Base-by-base conservation (phyloP, 768 basidiomycete genomes). In the Lentinula edodes region DNA sequence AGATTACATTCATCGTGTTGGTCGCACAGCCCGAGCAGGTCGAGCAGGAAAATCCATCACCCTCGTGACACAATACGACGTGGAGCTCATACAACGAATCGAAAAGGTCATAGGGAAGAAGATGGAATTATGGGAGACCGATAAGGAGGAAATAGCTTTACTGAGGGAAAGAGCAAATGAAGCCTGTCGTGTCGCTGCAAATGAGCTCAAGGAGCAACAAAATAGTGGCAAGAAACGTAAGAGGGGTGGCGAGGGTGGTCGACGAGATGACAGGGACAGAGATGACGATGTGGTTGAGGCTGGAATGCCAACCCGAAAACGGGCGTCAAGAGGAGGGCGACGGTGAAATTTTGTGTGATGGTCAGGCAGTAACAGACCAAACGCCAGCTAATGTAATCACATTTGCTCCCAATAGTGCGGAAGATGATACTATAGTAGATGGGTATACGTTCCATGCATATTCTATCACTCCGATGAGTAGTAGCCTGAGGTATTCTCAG, bases 1-100 rank as follows among this genome's bases (percentile, higher is more conserved):
- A 78, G 97, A 98, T 73, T 99, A 99, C 74, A 97, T 99, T 54
- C 97, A 99, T 71, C 87, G 97, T 48, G 97, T 99, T 9, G 97
- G 97, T 42, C 86, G 97, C 61, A 99, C 97, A 36, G 97, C 97
- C 6, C 90, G 97, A 70, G 97, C 97, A 2, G 97, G 97, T n/a
- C 86, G 97, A 46, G 87, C 94, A 1, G 97, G 97, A 48, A 98
- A 98, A 76, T 89, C 93, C 1, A 91, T 99, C 68, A 97, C 95
- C n/a, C 83, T 99, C 45, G 95, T 98, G 23, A 93, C 96, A 5
- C 97, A 99, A 74, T 99, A 98, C 73, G 97, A 99, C 66, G 94
- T 99, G 59, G 97, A 98, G 74, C 82, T 98, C 50, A 75, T 98
- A 5, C 94, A 97, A 73, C 88, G 97, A 8, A 98, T 98, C 69